These are phyloP conservation scores for Ramaria rubella DNA, from an alignment of 768 basidiomycete genomes.

Conservation along the genomic window DNA sequence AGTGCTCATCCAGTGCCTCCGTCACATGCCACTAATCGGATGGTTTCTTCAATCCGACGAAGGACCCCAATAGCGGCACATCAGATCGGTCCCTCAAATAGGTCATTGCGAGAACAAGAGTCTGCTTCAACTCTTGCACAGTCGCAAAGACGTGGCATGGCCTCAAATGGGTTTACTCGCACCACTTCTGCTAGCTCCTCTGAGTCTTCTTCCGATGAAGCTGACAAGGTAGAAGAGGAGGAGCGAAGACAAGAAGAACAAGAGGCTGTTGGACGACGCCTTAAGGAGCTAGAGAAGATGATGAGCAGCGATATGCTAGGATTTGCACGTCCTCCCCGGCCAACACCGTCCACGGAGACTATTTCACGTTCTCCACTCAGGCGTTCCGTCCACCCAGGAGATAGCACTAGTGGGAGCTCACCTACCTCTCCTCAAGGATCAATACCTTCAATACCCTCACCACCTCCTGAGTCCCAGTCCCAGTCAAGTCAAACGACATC, in stretches of 20 bases:
- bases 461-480: constrained; percentile 49
- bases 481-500: constrained; percentile 40
- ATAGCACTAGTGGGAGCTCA: constrained; percentile 62
- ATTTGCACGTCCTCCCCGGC: constrained; percentile 35
- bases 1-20: neutral
- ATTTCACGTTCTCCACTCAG: constrained; percentile 2
- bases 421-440: constrained; percentile 70
- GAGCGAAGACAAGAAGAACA: constrained; percentile 63
- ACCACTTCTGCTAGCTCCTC: constrained; percentile 21
- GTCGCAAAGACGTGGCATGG: constrained; percentile 34
- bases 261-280: constrained; percentile 58
- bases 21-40: neutral
- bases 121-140: constrained; percentile 72
- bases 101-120: constrained; percentile 35
- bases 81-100: constrained; percentile 33
- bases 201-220: constrained; percentile 42
- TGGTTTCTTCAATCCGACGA: constrained; percentile 39
- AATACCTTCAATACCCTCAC: constrained; percentile 76
- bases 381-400: constrained; percentile 31
- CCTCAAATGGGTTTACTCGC: constrained; percentile 37
- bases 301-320: constrained; percentile 72
- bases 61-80: constrained; percentile 58
- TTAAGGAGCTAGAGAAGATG: constrained; percentile 60
- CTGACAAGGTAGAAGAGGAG: constrained; percentile 59
- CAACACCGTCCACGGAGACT: neutral